Evolutionary conservation across 345 rosid species (phyloP).

Genomic region (Nasturtium officinale): DNA sequence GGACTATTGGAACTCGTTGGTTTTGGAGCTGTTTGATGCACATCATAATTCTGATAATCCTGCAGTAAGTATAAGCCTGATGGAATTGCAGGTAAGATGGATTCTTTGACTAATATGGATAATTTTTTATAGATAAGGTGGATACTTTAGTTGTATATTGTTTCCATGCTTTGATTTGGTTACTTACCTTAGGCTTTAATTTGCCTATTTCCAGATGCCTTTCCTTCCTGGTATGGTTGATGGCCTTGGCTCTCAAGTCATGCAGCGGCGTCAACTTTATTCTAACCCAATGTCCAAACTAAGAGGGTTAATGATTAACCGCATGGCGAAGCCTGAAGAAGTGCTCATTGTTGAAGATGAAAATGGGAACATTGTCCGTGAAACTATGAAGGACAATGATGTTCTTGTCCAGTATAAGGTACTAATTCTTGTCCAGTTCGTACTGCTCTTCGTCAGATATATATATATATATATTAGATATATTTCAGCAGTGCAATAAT

Average conservation of each 20-base stretch:
- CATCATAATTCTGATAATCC: conserved; percentile 84
- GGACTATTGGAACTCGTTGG: conserved; percentile 97
- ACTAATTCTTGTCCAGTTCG: conserved; percentile 10
- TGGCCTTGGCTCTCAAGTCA: conserved; percentile 76
- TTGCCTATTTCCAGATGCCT: conserved; percentile 60
- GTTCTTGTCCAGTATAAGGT: conserved; percentile 99
- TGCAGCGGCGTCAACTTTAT: conserved; percentile 91
- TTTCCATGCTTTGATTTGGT: conserved; percentile 27
- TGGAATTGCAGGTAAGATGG: conserved; percentile 75
- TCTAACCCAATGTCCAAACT: conserved; percentile 82
- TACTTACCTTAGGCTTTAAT: conserved; percentile 26
- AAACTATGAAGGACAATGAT: conserved; percentile 99
- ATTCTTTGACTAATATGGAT: conserved; percentile 17
- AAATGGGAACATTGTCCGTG: conserved; percentile 98
- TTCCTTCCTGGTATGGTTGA: conserved; percentile 76
- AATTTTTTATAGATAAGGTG: neutral
- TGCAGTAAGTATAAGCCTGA: conserved; percentile 67
- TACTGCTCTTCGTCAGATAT: conserved; percentile 13
- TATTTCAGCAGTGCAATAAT: conserved; percentile 2
- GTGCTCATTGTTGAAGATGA: conserved; percentile 99
- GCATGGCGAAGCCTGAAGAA: conserved; percentile 99
- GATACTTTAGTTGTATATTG: conserved; percentile 5
- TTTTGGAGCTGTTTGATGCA: conserved; percentile 87
- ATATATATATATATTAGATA: no score
- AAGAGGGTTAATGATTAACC: conserved; percentile 93